Evolutionary conservation across 1,284 basidiomycete species (phyloP), one percentile per base, ranked within the genome.

Genomic region (Malassezia cuniculi): DNA sequence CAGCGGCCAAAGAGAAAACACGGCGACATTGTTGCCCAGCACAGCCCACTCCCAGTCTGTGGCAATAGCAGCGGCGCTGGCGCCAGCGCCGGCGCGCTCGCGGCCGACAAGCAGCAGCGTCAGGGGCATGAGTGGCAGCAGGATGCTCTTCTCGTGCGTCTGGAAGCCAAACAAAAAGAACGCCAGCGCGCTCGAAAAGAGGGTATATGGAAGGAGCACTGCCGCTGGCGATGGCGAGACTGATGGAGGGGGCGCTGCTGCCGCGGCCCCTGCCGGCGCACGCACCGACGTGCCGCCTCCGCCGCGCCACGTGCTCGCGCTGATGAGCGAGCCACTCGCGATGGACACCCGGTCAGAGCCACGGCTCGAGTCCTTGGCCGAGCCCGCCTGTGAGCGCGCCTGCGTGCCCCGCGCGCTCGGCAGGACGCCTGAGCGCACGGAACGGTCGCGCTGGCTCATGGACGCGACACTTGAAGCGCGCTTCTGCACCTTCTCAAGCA

Each of bases 101-200:
- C 70, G 64, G 10, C 76, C 78, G 1, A 78, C 80, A 33, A 89
- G 71, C 9, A 89, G 71, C 14, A 93, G 71, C 0, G 79, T 83
- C 18, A 89, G 71, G 0, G 87, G 87, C 49, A 93, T 69, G 15
- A 93, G 72, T 2, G 86, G 85, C 0, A 94, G 64, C n/a, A 94
- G 65, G 32, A 93, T 82, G 2, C 81, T 81, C 72, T 93, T 93
- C 68, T 93, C 86, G 68, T 90, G 86, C 19, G 87, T 86, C 63
- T 93, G 86, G 67, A 93, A 90, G 6, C 85, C 87, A 70, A 93
- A 89, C 17, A 95, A 71, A 70, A 87, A 93, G 73, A 93, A 90
- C 4, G 85, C 81, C 71, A 89, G 58, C 3, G 61, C 55, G 5
- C 60, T 50, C 25, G 47, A 52, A 25, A 59, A 20, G 15, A 67